Conservation (phyloP, 139 green algal genomes). For the Coccomyxa sp. region DNA sequence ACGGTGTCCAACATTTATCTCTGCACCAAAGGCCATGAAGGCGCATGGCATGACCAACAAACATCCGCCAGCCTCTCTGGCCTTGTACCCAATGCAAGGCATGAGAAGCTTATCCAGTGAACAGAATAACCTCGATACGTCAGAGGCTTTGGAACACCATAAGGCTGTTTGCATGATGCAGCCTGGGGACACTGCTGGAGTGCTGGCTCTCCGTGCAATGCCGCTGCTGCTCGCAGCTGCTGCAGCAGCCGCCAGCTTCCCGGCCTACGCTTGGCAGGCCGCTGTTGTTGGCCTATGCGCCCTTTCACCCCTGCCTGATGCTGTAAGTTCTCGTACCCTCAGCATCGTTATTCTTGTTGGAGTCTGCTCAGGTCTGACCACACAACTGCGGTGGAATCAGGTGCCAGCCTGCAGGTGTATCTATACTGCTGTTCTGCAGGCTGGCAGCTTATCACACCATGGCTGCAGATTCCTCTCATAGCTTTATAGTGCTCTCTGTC, state of each 20-base stretch:
- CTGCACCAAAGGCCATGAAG: too few relatives aligned
- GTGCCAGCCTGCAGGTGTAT: too few relatives aligned
- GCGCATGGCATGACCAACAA: background rate
- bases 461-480: background rate
- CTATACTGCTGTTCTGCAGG: background rate
- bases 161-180: background rate
- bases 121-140: background rate
- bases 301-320: background rate
- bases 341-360: background rate
- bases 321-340: background rate
- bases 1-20: too few relatives aligned
- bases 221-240: background rate
- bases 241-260: background rate
- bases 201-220: background rate
- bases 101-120: background rate
- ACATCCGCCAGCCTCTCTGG: background rate
- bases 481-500: background rate
- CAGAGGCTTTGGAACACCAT: background rate
- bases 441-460: background rate
- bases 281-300: background rate
- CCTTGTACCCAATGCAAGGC: too few relatives aligned
- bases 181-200: background rate
- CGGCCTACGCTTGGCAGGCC: too few relatives aligned
- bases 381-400: background rate
- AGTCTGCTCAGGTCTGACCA: background rate